These are phyloP conservation scores for Delphinella strobiligena DNA, from an alignment of 2,329 filamentous ascomycete species.

Conservation along the genomic window DNA sequence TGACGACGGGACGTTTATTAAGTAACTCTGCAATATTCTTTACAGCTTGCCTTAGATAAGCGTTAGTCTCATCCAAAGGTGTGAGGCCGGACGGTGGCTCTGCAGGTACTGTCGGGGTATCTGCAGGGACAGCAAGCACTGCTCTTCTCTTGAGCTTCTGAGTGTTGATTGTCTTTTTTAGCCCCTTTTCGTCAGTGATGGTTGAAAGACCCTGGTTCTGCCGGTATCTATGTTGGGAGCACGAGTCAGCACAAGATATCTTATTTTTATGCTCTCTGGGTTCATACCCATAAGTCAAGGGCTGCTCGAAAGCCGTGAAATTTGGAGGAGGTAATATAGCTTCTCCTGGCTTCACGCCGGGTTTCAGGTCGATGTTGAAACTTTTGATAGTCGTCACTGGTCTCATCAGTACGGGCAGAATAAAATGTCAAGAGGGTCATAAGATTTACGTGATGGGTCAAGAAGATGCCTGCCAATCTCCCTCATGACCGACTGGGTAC, in stretches of 20 bases:
- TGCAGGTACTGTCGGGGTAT: conserved; percentile 50
- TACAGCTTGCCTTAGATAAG: conserved; percentile 48
- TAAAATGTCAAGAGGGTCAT: conserved; percentile 1
- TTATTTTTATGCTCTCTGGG: neutral
- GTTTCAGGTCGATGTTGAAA: conserved; percentile 55
- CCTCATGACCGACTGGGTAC: conserved; percentile 47
- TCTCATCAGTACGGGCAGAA: conserved; percentile 3
- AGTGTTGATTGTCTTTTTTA: conserved; percentile 10
- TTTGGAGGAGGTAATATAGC: conserved; percentile 47
- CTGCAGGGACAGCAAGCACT: conserved; percentile 47
- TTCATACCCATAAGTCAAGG: conserved; percentile 10
- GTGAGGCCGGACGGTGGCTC: conserved; percentile 46
- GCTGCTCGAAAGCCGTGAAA: conserved; percentile 18
- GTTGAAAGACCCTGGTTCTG: conserved; percentile 9
- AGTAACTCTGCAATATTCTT: conserved; percentile 53
- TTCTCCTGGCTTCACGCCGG: conserved; percentile 45
- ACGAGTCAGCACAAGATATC: neutral
- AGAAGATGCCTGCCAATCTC: conserved; percentile 58
- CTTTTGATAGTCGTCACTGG: conserved; percentile 46
- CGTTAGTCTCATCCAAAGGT: conserved; percentile 28
- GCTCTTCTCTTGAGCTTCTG: conserved; percentile 47
- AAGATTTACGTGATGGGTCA: conserved; percentile 32
- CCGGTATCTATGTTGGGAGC: conserved; percentile 7
- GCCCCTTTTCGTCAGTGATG: conserved; percentile 8
- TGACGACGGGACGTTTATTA: conserved; percentile 70